These are phyloP conservation scores for Rhynchosporium agropyri DNA, from an alignment of 2,329 filamentous ascomycete species.

Conservation along the genomic window DNA sequence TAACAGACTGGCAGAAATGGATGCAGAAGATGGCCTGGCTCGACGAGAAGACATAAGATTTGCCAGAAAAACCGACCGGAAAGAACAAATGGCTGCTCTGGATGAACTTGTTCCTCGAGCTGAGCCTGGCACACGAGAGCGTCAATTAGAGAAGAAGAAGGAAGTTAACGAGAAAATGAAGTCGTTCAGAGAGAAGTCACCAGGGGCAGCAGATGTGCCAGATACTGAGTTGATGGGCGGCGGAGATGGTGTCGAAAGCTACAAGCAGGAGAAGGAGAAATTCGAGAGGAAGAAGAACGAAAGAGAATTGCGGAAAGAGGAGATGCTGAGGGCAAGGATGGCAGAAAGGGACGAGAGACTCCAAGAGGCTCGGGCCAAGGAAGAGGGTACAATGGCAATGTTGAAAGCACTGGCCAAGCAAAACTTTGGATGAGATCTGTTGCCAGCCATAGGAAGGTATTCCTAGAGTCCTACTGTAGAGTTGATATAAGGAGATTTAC, in stretches of 20 bases:
- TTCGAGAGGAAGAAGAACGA: slow-evolving; percentile 79
- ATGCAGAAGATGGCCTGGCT: slow-evolving; percentile 52
- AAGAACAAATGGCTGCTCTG: slow-evolving; percentile 68
- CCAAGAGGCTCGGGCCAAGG: slow-evolving; percentile 70
- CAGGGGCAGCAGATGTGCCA: slow-evolving; percentile 64
- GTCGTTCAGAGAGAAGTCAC: slow-evolving; percentile 70
- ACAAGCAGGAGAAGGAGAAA: slow-evolving; percentile 66
- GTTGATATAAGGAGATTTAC: background rate
- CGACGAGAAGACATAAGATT: slow-evolving; percentile 56
- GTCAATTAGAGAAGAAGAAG: slow-evolving; percentile 81
- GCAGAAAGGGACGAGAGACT: slow-evolving; percentile 81
- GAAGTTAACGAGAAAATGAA: slow-evolving; percentile 73
- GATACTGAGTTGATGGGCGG: slow-evolving; percentile 81
- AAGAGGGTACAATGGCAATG: slow-evolving; percentile 83
- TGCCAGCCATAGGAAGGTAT: background rate
- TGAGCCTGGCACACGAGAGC: slow-evolving; percentile 79
- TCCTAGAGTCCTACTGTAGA: background rate
- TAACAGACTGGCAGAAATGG: slow-evolving; percentile 39
- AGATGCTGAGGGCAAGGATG: slow-evolving; percentile 71
- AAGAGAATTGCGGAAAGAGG: slow-evolving; percentile 79
- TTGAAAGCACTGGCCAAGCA: slow-evolving; percentile 76
- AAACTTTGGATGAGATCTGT: slow-evolving; percentile 63
- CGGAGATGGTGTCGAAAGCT: slow-evolving; percentile 64
- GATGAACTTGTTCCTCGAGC: slow-evolving; percentile 84
- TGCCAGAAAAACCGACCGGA: slow-evolving; percentile 66